Evolutionary conservation across 768 basidiomycete species (phyloP).

Genomic region (Tephrocybe sp.): DNA sequence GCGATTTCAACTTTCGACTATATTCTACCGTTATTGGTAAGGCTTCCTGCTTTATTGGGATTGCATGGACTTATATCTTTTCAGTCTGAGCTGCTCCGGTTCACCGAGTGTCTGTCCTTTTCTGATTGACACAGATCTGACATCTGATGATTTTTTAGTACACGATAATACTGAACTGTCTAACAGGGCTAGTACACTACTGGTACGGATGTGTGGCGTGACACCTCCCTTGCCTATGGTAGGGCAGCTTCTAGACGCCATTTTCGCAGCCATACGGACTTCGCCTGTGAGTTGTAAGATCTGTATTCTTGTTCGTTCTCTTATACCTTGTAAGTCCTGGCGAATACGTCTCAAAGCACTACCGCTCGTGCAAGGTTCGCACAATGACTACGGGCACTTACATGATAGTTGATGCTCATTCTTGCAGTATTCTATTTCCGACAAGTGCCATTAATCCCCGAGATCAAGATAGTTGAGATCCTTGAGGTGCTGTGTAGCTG

Average conservation of each 20-base stretch:
- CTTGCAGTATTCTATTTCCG: constrained; percentile 81
- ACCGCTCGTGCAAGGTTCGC: constrained; percentile 75
- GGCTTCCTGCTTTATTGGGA: constrained; percentile 18
- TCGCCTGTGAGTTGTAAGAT: constrained; percentile 56
- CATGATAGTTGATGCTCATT: not conserved
- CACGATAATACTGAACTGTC: constrained; percentile 76
- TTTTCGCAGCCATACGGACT: constrained; percentile 74
- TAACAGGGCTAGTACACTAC: constrained; percentile 61
- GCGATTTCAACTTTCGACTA: constrained; percentile 80
- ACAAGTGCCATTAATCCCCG: constrained; percentile 77
- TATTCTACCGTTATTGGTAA: constrained; percentile 77
- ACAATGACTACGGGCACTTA: not conserved
- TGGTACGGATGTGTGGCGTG: constrained; percentile 86
- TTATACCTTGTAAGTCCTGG: constrained; percentile 63
- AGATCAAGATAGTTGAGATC: constrained; percentile 74
- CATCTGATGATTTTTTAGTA: constrained; percentile 42
- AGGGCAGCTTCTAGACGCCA: constrained; percentile 64
- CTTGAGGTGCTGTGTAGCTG: constrained; percentile 83
- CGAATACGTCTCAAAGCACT: constrained; percentile 83
- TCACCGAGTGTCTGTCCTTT: constrained; percentile 56
- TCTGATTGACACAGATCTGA: too few relatives aligned
- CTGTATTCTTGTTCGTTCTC: not conserved
- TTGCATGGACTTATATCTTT: not conserved
- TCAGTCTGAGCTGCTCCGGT: constrained; percentile 74
- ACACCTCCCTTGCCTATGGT: constrained; percentile 73